Percentiles rank a stretch among this genome's conserved stretches.
phyloP scores from a whole-genome alignment of 176 grass and related monocot species.

The Triticum monococcum region DNA sequence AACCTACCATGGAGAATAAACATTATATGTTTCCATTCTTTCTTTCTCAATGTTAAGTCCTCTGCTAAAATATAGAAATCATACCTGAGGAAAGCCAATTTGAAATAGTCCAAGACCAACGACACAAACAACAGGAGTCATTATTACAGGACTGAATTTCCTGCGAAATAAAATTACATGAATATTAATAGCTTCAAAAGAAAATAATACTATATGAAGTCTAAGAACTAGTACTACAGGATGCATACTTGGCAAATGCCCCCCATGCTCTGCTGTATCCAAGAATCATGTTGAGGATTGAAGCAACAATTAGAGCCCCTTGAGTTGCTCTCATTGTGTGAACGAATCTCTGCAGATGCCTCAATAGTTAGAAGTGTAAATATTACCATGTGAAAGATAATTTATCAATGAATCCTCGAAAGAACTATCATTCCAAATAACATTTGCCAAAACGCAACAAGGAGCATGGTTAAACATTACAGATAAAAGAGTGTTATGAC shows the following conservation, averaged over 20 bases:
- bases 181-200: constrained; percentile 20
- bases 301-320: constrained; percentile 88
- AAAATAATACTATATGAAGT: constrained; percentile 3
- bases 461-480: constrained; percentile 1
- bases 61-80: constrained; percentile 24
- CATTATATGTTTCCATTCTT: constrained; percentile 26
- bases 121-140: constrained; percentile 83
- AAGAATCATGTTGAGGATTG: constrained; percentile 87
- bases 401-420: constrained; percentile 14
- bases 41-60: background rate
- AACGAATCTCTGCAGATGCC: constrained; percentile 77
- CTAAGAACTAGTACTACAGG: constrained; percentile 10
- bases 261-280: constrained; percentile 79
- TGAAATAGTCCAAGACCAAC: constrained; percentile 92
- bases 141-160: constrained; percentile 82
- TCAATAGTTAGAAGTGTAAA: constrained; percentile 33
- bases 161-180: constrained; percentile 45
- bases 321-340: constrained; percentile 90
- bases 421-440: constrained; percentile 6
- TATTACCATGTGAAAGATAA: constrained; percentile 21
- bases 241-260: constrained; percentile 55
- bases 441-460: background rate
- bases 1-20: constrained; percentile 53
- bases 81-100: constrained; percentile 94
- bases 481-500: constrained; percentile 5